phyloP scores from a whole-genome alignment of 2,329 filamentous ascomycete species.

The Fusarium falciforme region DNA sequence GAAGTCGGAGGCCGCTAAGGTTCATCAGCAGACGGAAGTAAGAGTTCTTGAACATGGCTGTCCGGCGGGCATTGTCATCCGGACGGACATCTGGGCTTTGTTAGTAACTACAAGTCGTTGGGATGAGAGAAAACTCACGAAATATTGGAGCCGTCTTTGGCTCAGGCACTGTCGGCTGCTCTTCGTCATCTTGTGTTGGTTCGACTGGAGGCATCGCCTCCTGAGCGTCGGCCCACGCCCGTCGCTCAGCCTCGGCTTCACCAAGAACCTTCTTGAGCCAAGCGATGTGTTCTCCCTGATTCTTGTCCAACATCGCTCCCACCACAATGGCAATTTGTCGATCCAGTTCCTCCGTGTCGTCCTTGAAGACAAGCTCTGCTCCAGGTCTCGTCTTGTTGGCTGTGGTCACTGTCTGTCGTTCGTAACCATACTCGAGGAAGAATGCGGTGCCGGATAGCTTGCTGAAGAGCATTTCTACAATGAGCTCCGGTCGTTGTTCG shows the following conservation, averaged over 20 bases:
- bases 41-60: slow-evolving; percentile 88
- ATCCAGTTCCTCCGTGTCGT: slow-evolving; percentile 73
- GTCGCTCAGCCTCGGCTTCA: slow-evolving; percentile 77
- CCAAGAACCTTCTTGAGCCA: slow-evolving; percentile 83
- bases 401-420: slow-evolving; percentile 79
- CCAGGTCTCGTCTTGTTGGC: slow-evolving; percentile 73
- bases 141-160: slow-evolving; percentile 49
- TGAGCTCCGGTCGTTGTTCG: slow-evolving; percentile 83
- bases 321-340: slow-evolving; percentile 85
- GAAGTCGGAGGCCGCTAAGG: slow-evolving; percentile 75
- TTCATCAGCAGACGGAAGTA: slow-evolving; percentile 87
- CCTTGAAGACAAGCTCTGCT: slow-evolving; percentile 85
- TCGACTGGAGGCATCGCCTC: slow-evolving; percentile 63
- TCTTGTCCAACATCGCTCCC: slow-evolving; percentile 81
- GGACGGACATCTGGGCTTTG: slow-evolving; percentile 65
- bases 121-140: slow-evolving; percentile 41
- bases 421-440: slow-evolving; percentile 91
- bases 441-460: slow-evolving; percentile 86
- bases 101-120: slow-evolving; percentile 42
- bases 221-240: slow-evolving; percentile 80
- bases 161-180: slow-evolving; percentile 40
- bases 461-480: slow-evolving; percentile 94
- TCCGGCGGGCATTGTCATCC: slow-evolving; percentile 73
- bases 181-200: slow-evolving; percentile 49
- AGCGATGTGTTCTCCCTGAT: slow-evolving; percentile 77